phyloP scores from a whole-genome alignment of 2,329 filamentous ascomycete genomes.

The Truncatella angustata region DNA sequence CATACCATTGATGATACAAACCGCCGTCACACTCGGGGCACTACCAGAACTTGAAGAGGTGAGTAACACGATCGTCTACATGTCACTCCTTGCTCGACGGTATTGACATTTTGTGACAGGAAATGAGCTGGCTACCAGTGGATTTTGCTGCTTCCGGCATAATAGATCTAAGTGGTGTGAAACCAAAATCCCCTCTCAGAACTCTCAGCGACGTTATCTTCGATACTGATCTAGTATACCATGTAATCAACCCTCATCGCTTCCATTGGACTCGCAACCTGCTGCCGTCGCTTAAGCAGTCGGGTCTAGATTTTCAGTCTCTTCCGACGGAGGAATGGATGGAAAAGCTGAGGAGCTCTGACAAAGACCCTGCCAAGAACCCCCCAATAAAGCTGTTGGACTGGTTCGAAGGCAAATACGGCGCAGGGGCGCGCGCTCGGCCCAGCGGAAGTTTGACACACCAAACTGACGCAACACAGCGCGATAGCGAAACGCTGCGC shows the following conservation, averaged over 20 bases:
- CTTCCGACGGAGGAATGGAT: constrained; percentile 46
- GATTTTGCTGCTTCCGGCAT: background rate
- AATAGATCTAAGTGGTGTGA: no score
- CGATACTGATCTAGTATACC: constrained; percentile 37
- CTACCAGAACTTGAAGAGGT: constrained; percentile 42
- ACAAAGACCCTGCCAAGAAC: constrained; percentile 47
- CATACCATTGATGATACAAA: constrained; percentile 47
- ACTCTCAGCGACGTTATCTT: background rate
- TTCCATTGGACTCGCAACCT: constrained; percentile 53
- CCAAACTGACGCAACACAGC: no score
- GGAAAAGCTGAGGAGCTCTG: constrained; percentile 37
- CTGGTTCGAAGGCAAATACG: constrained; percentile 52
- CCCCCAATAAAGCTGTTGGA: constrained; percentile 50
- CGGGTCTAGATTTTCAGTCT: constrained; percentile 42
- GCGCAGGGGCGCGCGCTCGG: no score
- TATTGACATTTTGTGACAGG: no score
- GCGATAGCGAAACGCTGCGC: constrained; percentile 27
- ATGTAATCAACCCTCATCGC: constrained; percentile 48
- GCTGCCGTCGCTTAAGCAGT: constrained; percentile 45
- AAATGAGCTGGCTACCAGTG: no score
- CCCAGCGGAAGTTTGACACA: no score
- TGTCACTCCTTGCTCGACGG: no score
- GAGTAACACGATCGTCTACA: constrained; percentile 11
- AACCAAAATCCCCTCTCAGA: constrained; percentile 6
- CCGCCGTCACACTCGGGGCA: constrained; percentile 42